Evolutionary conservation across 2,329 filamentous ascomycete species (phyloP), one percentile per base, ranked within the genome.

Genomic region (Lojkania enalia): DNA sequence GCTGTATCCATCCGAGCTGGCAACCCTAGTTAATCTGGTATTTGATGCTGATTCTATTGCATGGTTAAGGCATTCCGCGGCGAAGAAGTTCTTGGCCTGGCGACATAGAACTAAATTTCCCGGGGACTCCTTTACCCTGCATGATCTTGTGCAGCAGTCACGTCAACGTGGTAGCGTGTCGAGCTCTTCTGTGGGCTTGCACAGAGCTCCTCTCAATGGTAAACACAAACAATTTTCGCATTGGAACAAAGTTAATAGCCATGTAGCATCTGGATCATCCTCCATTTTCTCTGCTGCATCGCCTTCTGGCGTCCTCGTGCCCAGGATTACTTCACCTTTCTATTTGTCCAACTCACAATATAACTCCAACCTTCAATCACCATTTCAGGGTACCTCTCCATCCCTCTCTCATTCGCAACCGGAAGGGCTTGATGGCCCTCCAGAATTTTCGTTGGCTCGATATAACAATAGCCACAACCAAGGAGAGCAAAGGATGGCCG

Each of bases 31-130:
- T n/a, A 75, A 83, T 6, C 81, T 82, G 14, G 74, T 96, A 0
- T 91, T 97, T 57, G 85, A 90, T 35, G 78, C 80, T 3, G 85
- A 92, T 35, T 90, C 87, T 25, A 81, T 90, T 27, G 80, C 87
- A 3, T 91, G 88, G 78, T 78, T 97, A 39, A 84, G 92, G 20
- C 86, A 97, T 67, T 80, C 85, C 1, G 85, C 90, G 2, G 90
- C 90, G 1, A 85, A 86, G 64, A 96, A 96, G 65, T 86, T 89
- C 51, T 70, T 95, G 11, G 75, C 81, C 39, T 94, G 88, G 86
- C 79, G 84, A 42, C 75, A 42, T 47, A 77, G 37, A 70, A 76
- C 49, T 19, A 57, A 51, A 29, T 33, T 67, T 6, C 53, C 63
- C 11, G 55, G 54, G 3, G 55, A 66, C 15, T 61, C 61, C 13